These are phyloP conservation scores for Yamadazyma trypodendri DNA, from an alignment of 1,139 yeast species.

Conservation along the genomic window DNA sequence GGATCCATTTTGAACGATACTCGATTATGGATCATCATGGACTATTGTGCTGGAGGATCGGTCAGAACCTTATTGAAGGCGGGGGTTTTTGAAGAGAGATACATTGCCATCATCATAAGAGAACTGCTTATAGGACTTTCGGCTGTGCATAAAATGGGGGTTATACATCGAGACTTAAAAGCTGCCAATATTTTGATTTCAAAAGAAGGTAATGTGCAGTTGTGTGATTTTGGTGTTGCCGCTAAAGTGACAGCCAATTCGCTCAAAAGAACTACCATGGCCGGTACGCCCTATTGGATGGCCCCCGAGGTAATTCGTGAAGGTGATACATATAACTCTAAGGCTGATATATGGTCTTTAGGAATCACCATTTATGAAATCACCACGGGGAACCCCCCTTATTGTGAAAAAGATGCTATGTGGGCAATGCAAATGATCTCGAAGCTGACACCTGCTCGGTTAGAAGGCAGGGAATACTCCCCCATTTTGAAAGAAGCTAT, in stretches of 20 bases:
- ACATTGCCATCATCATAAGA: constrained; percentile 76
- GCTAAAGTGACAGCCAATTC: constrained; percentile 84
- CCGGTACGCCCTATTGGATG: constrained; percentile 99
- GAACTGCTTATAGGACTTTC: constrained; percentile 77
- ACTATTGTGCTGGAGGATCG: constrained; percentile 95
- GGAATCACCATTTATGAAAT: constrained; percentile 94
- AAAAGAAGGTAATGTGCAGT: constrained; percentile 83
- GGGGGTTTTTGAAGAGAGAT: constrained; percentile 83
- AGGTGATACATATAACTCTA: constrained; percentile 80
- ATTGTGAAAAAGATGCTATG: constrained; percentile 91
- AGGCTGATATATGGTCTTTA: constrained; percentile 90
- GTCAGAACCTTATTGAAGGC: constrained; percentile 83
- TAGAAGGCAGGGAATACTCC: constrained; percentile 87
- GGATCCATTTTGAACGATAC: constrained; percentile 88
- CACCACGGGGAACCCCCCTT: constrained; percentile 97
- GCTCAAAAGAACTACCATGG: constrained; percentile 87
- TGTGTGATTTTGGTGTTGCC: constrained; percentile 98
- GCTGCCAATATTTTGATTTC: constrained; percentile 93
- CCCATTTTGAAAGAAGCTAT: constrained; percentile 78
- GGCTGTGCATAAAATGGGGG: constrained; percentile 84
- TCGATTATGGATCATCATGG: constrained; percentile 96
- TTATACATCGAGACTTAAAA: constrained; percentile 92
- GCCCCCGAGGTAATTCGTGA: constrained; percentile 98
- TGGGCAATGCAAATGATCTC: constrained; percentile 94
- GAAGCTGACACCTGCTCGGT: constrained; percentile 87